Evolutionary conservation across 2,329 filamentous ascomycete genomes (phyloP).

Genomic region (Periconia macrospinosa): DNA sequence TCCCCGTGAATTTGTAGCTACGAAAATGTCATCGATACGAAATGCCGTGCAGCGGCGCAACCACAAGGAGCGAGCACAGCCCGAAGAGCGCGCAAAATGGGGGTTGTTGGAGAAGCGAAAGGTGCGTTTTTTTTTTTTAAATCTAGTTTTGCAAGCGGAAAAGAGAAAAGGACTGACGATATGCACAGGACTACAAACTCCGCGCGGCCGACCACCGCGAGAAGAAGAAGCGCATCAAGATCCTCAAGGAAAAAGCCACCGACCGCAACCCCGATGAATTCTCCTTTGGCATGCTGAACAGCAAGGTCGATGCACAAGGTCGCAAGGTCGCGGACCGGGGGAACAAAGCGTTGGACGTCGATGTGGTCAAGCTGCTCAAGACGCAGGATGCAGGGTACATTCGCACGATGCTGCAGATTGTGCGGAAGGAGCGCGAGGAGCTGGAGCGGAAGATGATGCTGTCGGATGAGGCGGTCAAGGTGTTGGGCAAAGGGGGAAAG

Average conservation of each 20-base stretch:
- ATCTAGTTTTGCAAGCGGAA: no score
- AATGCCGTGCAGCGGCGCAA: constrained; percentile 68
- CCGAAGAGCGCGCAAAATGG: constrained; percentile 78
- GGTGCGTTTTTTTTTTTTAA: constrained; percentile 13
- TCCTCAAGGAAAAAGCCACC: constrained; percentile 61
- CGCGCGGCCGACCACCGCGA: constrained; percentile 65
- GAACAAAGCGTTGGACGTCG: constrained; percentile 52
- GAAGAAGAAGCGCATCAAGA: constrained; percentile 62
- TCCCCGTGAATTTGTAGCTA: not conserved
- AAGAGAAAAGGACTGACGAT: not conserved
- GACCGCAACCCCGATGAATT: constrained; percentile 69
- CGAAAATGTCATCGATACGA: constrained; percentile 36
- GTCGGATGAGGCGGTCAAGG: constrained; percentile 45
- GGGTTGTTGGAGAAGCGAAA: constrained; percentile 97
- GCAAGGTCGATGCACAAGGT: constrained; percentile 50
- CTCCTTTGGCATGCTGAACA: constrained; percentile 64
- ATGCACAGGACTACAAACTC: constrained; percentile 63
- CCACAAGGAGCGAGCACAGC: constrained; percentile 88
- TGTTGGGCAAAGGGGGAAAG: constrained; percentile 30
- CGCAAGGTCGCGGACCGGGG: constrained; percentile 48
- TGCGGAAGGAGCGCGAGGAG: constrained; percentile 56
- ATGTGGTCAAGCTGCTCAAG: constrained; percentile 66
- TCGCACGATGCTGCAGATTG: constrained; percentile 59
- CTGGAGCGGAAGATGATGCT: constrained; percentile 44
- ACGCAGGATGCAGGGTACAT: constrained; percentile 67